Conservation (phyloP, 2,329 filamentous ascomycete species). For the Aschersonia sp. region DNA sequence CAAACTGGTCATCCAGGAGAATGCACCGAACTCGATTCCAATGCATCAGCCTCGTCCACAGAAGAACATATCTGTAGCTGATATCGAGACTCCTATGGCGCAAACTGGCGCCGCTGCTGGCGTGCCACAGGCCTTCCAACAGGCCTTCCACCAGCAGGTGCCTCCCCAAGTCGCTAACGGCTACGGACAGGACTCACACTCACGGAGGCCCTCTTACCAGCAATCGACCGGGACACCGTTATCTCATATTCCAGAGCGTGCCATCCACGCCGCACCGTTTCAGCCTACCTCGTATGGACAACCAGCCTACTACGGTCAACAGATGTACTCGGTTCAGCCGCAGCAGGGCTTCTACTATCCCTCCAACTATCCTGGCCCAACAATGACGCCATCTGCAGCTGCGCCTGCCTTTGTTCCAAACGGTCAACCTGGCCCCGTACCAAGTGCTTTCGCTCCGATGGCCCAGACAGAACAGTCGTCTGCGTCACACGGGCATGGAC, state of each 20-base stretch:
- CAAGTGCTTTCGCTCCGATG: constrained; percentile 26
- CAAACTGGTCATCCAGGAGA: constrained; percentile 44
- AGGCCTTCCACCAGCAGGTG: constrained; percentile 92
- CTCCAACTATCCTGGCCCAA: constrained; percentile 30
- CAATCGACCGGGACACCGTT: constrained; percentile 64
- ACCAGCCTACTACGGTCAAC: constrained; percentile 42
- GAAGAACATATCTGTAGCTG: constrained; percentile 83
- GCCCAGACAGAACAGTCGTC: constrained; percentile 22
- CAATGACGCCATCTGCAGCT: constrained; percentile 32
- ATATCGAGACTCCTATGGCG: constrained; percentile 67
- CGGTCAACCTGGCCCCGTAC: constrained; percentile 28
- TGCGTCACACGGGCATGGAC: constrained; percentile 15
- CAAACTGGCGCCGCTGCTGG: constrained; percentile 18
- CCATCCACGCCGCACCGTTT: constrained; percentile 81
- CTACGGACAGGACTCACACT: constrained; percentile 45
- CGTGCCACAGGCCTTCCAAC: constrained; percentile 63
- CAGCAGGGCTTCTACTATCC: constrained; percentile 58
- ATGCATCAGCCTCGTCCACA: constrained; percentile 95
- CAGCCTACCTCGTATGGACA: constrained; percentile 58
- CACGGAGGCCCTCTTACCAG: constrained; percentile 56
- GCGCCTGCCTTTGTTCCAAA: constrained; percentile 44
- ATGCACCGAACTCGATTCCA: constrained; percentile 35
- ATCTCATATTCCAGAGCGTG: constrained; percentile 83
- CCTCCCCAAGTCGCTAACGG: constrained; percentile 54
- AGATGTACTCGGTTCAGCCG: constrained; percentile 19